Base-by-base conservation (phyloP, 768 basidiomycete species). In the Serendipita sp. region DNA sequence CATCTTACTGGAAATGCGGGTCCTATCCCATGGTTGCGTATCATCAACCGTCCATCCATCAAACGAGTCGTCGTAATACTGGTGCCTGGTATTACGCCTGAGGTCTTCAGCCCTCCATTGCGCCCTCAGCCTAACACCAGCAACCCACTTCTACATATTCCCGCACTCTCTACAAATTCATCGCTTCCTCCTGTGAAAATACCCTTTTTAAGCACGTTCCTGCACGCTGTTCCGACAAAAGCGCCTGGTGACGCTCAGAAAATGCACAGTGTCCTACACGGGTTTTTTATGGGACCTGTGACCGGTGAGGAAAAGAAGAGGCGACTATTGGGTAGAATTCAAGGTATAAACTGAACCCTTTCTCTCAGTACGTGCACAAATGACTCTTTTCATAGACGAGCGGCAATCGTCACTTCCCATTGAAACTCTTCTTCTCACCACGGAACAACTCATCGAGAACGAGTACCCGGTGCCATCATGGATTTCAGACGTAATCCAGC, bases 371-470 rank as follows among this genome's bases (percentile, higher is more conserved):
- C 38, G 42, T 22, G 13, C n/a, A 20, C 26, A 20, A 42, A 11
- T 67, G 2, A 17, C 53, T 20, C 1, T 44, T 51, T 63, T 44
- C 64, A 68, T 67, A 85, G 83, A 79, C 74, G 83, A 85, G 72
- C 76, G 77, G 61, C 74, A 74, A n/a, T 78, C 79, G 65, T 79
- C 84, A 44, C 80, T 79, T 65, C 80, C 83, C 42, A 85, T 90
- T 3, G 70, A 81, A 60, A 77, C 82, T 62, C 95, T 90, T 73
- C 69, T 89, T 43, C 77, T 97, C 38, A 81, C 84, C 0, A 72
- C 84, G 24, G 84, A 89, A 64, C 87, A 94, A 70, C 94, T 97
- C 91, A 77, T 89, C 61, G 90, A 97, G 69, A 91, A 97, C 68
- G 90, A 93, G 61, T 98, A 97, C 68, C 90, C 88, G 0, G 75